phyloP scores from a whole-genome alignment of 2,329 filamentous ascomycete genomes.

The Alternaria arbusti region DNA sequence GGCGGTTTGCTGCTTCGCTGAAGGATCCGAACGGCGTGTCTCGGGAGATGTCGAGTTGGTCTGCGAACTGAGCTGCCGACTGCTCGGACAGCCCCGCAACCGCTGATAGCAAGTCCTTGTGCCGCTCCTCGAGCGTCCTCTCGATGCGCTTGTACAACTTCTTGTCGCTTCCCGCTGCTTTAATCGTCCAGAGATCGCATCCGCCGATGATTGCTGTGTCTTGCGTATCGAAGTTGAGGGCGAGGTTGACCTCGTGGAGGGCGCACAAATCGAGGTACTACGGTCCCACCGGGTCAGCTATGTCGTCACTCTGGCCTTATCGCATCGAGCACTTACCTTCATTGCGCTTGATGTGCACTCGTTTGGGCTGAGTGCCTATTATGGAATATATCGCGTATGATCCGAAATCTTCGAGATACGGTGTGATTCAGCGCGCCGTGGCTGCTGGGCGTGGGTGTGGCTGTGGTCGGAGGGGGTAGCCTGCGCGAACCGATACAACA shows the following conservation, averaged over 20 bases:
- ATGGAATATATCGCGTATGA: constrained; percentile 5
- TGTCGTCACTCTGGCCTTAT: constrained; percentile 30
- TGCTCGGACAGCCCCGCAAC: constrained; percentile 88
- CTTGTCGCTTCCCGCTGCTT: constrained; percentile 93
- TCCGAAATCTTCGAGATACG: constrained; percentile 6
- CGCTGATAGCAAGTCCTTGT: constrained; percentile 84
- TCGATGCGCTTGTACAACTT: constrained; percentile 97
- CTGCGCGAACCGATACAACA: constrained; percentile 47
- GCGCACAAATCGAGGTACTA: constrained; percentile 92
- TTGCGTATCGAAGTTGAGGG: constrained; percentile 93
- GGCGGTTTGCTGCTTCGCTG: constrained; percentile 83
- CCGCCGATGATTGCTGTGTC: constrained; percentile 92
- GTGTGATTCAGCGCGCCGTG: constrained; percentile 24
- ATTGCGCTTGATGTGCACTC: constrained; percentile 31
- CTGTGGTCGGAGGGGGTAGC: constrained; percentile 41
- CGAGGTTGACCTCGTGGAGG: constrained; percentile 88
- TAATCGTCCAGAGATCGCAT: constrained; percentile 97
- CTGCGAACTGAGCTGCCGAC: constrained; percentile 72
- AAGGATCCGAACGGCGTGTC: constrained; percentile 92
- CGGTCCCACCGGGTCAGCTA: constrained; percentile 33
- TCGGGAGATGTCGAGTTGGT: constrained; percentile 75
- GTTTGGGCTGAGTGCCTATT: not conserved
- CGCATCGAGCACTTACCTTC: constrained; percentile 44
- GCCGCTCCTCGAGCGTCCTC: constrained; percentile 85
- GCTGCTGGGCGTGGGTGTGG: constrained; percentile 31